phyloP scores from a whole-genome alignment of 805 yeast species.

The Monosporozyma aerobia region DNA sequence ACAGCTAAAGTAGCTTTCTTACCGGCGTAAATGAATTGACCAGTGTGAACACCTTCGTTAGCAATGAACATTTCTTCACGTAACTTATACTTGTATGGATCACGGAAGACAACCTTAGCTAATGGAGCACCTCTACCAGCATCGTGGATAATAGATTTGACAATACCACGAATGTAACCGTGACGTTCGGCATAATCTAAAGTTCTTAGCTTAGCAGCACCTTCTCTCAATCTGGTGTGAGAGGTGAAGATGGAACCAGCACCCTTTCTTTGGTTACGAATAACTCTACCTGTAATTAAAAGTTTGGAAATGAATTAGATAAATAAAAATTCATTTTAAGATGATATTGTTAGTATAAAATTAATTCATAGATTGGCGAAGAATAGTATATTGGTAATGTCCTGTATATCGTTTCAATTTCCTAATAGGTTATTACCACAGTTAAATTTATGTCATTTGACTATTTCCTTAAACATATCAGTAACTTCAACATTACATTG shows the following conservation, averaged over 20 bases:
- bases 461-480: background rate
- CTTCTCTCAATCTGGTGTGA: conserved; percentile 99
- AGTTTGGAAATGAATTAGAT: background rate
- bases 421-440: background rate
- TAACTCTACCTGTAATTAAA: conserved; percentile 72
- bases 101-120: conserved; percentile 98
- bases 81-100: conserved; percentile 96
- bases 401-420: too few relatives aligned
- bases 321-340: too few relatives aligned
- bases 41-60: conserved; percentile 99
- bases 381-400: too few relatives aligned
- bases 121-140: conserved; percentile 99
- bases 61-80: conserved; percentile 99
- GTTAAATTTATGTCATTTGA: background rate
- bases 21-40: conserved; percentile 98
- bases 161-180: conserved; percentile 99
- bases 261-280: conserved; percentile 99
- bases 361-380: background rate
- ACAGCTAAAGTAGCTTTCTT: conserved; percentile 93
- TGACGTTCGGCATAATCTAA: conserved; percentile 99
- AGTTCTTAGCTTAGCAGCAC: conserved; percentile 99
- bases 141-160: conserved; percentile 97
- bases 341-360: background rate
- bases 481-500: background rate
- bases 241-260: conserved; percentile 99